Evolutionary conservation across 78 protist species (phyloP), one percentile per base, ranked within the genome.

Genomic region (Dictyostelium firmibasis): DNA sequence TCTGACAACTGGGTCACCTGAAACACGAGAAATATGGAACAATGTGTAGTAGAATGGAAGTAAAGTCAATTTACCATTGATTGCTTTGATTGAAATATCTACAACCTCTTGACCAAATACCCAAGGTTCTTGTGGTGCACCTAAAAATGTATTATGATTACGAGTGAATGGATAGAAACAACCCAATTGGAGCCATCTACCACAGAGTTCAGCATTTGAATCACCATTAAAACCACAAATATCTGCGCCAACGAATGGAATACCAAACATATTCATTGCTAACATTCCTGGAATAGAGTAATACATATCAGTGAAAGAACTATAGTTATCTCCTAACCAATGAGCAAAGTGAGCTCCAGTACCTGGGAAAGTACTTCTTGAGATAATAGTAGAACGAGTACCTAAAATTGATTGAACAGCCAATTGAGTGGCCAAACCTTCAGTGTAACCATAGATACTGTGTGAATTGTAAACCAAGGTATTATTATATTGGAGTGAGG

Each of bases 181-280:
- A 20, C 99, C 99, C 11, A 98, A 18, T 67, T 93, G 95, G 67
- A 95, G 85, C 99, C 99, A 98, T 5, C 99, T 93, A 20, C 91
- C 84, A 62, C 97, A 98, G 16, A 98, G 84, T 79, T 96, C 98
- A 18, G 81, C 96, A 8, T 83, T 96, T 36, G 98, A 78, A 13
- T 67, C 64, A 3, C 93, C 96, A 79, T 76, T 81, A 81, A 98
- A 98, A 67, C 99, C 99, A 69, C 99, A 96, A 13, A 98, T 97
- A 81, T 98, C 99, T 1, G 99, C 98, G 9, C 99, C 99, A 57
- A 97, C 97, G 29, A 96, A 20, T 20, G 99, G 99, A 2, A 98
- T 85, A 57, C 97, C 97, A 78, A 84, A 98, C 91, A 97, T 69
- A 23, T 97, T 86, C 93, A 97, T 95, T 36, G 92, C 69, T 2